Base-by-base conservation (phyloP, 1,284 basidiomycete genomes). In the Cutaneotrichosporon sp. region DNA sequence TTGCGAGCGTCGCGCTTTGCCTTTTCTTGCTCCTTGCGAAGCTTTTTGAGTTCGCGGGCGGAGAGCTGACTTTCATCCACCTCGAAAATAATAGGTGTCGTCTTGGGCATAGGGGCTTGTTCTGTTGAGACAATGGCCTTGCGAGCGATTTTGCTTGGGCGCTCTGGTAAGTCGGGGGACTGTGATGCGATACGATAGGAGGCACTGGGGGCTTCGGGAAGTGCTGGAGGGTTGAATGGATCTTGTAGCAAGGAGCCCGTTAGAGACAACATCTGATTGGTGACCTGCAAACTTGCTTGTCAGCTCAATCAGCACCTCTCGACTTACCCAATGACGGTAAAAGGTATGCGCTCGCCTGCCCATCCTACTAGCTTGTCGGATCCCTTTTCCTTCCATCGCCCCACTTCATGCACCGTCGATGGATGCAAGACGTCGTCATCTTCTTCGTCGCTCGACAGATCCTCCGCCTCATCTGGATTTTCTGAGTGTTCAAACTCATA, bases 181-280 rank as follows among this genome's bases (percentile, higher is more conserved):
- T 56, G 54, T n/a, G 61, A 64, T 9, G 59, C 63, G 14, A 51
- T 41, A 40, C 45, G 45, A 34, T 50, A 54, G 15, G 47, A 46
- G 7, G 59, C 48, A 12, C 55, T 30, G 21, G 63, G 13, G 26
- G 12, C 41, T 45, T 34, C 63, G 48, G 52, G 63, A 68, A 17
- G 61, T 84, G 33, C 78, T 17, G 38, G 78, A 0, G 83, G 80
- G 18, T 86, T 86, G 72, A 92, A 89, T 0, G 93, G 93, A 63
- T 93, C 85, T 0, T 78, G 67, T 55, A 96, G 86, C 57, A 98
- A 80, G 1, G 94, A 97, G 10, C 92, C 94, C 23, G 90, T 82
- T 14, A 97, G 78, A 1, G 91, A 94, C 14, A 98, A 79, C 88
- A 97, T 96, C 64, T 94, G 86, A 67, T 97, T 96, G 38, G 91